Percentiles rank a stretch among this genome's conserved stretches.
Evolutionary conservation across 768 basidiomycete species (phyloP).

Genomic region (Pisolithus microcarpus): DNA sequence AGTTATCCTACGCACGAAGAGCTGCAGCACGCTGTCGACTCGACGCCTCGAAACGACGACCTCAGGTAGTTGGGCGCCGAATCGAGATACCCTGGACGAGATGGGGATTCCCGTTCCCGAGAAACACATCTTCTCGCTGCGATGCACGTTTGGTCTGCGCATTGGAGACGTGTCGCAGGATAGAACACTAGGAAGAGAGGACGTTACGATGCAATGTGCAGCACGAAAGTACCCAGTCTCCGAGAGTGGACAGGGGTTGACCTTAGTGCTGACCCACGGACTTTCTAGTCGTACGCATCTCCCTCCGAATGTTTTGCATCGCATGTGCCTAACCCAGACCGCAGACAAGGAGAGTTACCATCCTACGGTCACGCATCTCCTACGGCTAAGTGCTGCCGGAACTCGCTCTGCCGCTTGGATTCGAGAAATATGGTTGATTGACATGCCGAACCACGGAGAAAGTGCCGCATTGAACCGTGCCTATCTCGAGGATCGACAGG

Average conservation of each 20-base stretch:
- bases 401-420: slow-evolving; percentile 6
- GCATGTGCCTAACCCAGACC: slow-evolving; percentile 4
- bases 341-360: slow-evolving; percentile 28
- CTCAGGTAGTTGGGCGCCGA: background rate
- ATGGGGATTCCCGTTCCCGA: slow-evolving; percentile 4
- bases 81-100: background rate
- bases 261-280: slow-evolving; percentile 23
- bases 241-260: slow-evolving; percentile 9
- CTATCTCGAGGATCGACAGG: slow-evolving; percentile 19
- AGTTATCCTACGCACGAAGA: no score
- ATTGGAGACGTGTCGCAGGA: background rate
- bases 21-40: no score
- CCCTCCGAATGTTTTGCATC: background rate
- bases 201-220: slow-evolving; percentile 12
- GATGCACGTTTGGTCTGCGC: slow-evolving; percentile 11
- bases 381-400: slow-evolving; percentile 5
- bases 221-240: slow-evolving; percentile 23
- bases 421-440: slow-evolving; percentile 29
- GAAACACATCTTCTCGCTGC: slow-evolving; percentile 11
- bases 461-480: slow-evolving; percentile 25
- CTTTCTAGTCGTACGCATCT: slow-evolving; percentile 19
- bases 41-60: no score
- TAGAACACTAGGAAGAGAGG: background rate
- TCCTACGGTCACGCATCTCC: slow-evolving; percentile 10
- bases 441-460: slow-evolving; percentile 32